Evolutionary conservation across 257 asterid genomes (phyloP), one percentile per base, ranked within the genome.

Genomic region (Pogostemon cablin): DNA sequence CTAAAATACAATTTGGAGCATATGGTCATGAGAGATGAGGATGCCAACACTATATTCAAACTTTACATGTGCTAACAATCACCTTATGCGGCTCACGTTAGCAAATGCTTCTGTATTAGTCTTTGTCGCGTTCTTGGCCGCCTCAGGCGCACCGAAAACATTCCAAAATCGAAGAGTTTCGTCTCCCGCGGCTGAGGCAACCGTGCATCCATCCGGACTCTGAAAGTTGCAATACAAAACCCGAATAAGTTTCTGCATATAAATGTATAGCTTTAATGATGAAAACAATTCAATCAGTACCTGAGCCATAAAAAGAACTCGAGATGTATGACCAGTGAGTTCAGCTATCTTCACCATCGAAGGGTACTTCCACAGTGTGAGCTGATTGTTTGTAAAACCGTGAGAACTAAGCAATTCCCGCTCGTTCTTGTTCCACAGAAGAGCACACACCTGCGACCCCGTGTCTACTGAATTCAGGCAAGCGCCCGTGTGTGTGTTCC

Each of bases 401-500:
- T 83, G 88, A 11, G 86, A 83, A 38, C 98, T 91, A 20, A 91
- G 95, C 76, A 91, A 71, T 65, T 91, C 98, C 0, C 95, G 77
- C 72, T 91, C 96, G 3, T 87, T 91, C 79, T 89, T 91, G 86
- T 86, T 91, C 98, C 98, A 91, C 54, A 91, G 71, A 15, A 91
- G 90, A 8, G 96, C 86, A 41, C 98, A 91, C 5, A 91, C 98
- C 81, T 87, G 96, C 1, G 96, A 91, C 50, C 95, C 98, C 0
- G 95, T 91, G 76, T 91, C 93, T 2, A 91, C 85, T 0, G 98
- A 89, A 72, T 89, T 91, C 93, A 91, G 69, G 81, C 98, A 91
- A 1, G 93, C 86, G 6, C 98, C 98, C 3, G 98, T 89, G 63
- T 91, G 93, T 0, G 98, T 87, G 82, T 91, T 89, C 97, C 95